Base-by-base conservation (phyloP, 2,329 filamentous ascomycete species). In the Claviceps sp. region DNA sequence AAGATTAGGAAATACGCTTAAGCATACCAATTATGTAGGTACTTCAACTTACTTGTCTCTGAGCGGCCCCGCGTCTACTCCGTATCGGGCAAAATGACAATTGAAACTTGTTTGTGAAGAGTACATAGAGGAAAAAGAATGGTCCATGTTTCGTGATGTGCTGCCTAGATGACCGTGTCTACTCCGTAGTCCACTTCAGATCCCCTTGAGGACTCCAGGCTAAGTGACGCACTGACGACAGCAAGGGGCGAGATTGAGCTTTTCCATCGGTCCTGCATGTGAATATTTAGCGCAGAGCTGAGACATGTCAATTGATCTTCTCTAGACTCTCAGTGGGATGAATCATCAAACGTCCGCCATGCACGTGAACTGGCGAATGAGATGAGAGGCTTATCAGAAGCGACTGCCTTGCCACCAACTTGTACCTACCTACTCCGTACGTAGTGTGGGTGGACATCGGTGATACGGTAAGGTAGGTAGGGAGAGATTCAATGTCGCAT, bases 11-110 rank as follows among this genome's bases (percentile, higher is more conserved):
- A 30, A 30, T 30, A 30, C 26, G 26, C 26, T 30, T 10, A 10
- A 30, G 26, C 26, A 30, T 30, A 10, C 26, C 26, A 30, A 30
- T 30, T 30, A 30, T 1, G 7, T 7, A 26, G 1, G 1, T 26
- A 26, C n/a, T 42, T 42, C 17, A 6, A 19, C 60, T 1, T 66
- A 62, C 2, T 55, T 77, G 2, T 56, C 65, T 2, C 56, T 78
- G 5, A 57, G 67, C 30, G 69, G 68, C 39, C 69, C 72, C 0
- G 59, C 78, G 2, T 76, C 76, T 0, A 69, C 70, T 26, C 46
- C 77, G 4, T 51, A 64, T 0, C 73, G 73, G 76, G 79, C 56
- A 49, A 62, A n/a, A 66, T 79, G 0, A 70, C 65, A 3, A 66
- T 75, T 13, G 62, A 76, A 10, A 17, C 16, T 17, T 19, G n/a